Base-by-base conservation (phyloP, 2,329 filamentous ascomycete genomes). In the Fusarium sp. region DNA sequence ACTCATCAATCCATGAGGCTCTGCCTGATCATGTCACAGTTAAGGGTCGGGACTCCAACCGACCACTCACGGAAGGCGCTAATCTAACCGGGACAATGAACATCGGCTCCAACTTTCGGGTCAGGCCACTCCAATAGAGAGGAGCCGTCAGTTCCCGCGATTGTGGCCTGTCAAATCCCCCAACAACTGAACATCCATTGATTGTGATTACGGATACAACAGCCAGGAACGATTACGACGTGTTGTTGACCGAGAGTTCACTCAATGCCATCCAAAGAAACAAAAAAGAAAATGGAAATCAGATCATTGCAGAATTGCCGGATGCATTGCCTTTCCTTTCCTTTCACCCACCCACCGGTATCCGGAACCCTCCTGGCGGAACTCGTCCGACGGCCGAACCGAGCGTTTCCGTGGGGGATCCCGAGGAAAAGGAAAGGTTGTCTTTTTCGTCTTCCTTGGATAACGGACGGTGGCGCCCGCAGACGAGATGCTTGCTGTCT, bases 331-430 rank as follows among this genome's bases (percentile, higher is more conserved):
- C 56, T 51, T 35, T 8, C 31, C 31, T 33, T 13, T 57, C 29
- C 45, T 58, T 39, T 63, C 13, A 45, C 37, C 45, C 52, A 36
- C 58, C 45, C 52, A 36, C 58, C 21, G 36, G 42, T 14, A 53
- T 51, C 31, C 37, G 37, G 33, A 29, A 64, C 45, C 27, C 53
- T 55, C 25, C 33, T 23, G 29, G 62, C 61, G 68, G 61, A 53
- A 57, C 45, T 46, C 45, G 48, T 66, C 69, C 67, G 70, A 69
- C 61, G 50, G 20, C 70, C 68, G 70, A 72, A 70, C 70, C 70
- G 70, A 73, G 54, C 56, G 39, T 69, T 70, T 72, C 70, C 69
- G 70, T 67, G 56, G 51, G 53, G 31, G 58, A 41, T 56, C 41
- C 68, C 65, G 61, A 65, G 52, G 63, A 62, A 53, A 58, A 62